These are phyloP conservation scores for Starmerella sp. DNA, from an alignment of 805 yeast genomes.

Conservation along the genomic window DNA sequence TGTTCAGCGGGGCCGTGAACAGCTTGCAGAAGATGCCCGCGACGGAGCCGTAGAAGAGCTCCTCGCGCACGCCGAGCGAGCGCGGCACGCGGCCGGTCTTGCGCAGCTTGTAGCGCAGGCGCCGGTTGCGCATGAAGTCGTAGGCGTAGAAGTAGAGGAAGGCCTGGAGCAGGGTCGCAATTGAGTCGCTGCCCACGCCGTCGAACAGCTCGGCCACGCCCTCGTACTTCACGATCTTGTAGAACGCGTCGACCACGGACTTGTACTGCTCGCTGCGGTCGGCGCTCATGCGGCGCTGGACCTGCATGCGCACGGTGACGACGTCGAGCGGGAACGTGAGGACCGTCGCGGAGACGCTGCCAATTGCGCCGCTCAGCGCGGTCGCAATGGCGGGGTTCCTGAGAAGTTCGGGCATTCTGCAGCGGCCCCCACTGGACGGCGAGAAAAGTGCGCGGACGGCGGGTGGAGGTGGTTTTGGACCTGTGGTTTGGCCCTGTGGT, in stretches of 20 bases:
- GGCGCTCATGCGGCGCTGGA: conserved; percentile 20
- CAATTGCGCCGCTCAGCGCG: conserved; percentile 28
- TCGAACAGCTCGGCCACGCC: conserved; percentile 66
- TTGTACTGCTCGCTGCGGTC: conserved; percentile 33
- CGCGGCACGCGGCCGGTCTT: conserved; percentile 23
- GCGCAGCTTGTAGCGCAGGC: conserved; percentile 15
- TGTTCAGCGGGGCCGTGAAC: conserved; percentile 27
- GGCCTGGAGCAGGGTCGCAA: conserved; percentile 26
- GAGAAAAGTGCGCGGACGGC: no score
- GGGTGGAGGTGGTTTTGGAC: no score
- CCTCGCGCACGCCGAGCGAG: conserved; percentile 25
- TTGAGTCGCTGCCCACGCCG: conserved; percentile 48
- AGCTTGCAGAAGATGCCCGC: conserved; percentile 29
- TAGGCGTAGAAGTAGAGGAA: conserved; percentile 29
- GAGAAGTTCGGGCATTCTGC: not conserved
- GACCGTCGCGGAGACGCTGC: conserved; percentile 27
- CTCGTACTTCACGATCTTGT: conserved; percentile 55
- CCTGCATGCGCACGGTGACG: conserved; percentile 27
- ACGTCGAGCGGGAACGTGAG: conserved; percentile 27
- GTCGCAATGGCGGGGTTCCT: conserved; percentile 23
- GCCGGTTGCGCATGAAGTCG: conserved; percentile 24
- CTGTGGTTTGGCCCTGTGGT: no score
- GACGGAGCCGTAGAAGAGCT: conserved; percentile 25
- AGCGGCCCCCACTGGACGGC: no score
- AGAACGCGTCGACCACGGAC: conserved; percentile 66